Percentiles rank a stretch among this genome's conserved stretches.
These are phyloP conservation scores for Cryptosporidium muris DNA, from an alignment of 169 alveolate species.

Conservation along the genomic window DNA sequence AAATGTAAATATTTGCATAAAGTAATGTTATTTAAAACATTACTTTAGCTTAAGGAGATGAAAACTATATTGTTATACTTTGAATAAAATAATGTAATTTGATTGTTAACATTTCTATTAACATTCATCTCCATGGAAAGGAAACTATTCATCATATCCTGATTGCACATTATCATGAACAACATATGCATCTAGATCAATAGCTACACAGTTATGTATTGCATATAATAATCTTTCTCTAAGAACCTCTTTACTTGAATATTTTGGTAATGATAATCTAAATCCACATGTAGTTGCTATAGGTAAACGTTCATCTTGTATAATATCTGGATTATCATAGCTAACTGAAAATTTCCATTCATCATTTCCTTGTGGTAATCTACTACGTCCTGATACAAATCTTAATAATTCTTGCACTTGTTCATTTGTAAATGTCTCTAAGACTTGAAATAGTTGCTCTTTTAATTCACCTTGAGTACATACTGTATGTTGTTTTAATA, in stretches of 20 bases:
- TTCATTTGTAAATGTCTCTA: constrained; percentile 84
- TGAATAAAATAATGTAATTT: too few species aligned
- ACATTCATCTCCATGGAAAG: neutral
- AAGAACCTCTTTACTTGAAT: constrained; percentile 82
- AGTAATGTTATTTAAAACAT: neutral
- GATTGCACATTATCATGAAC: constrained; percentile 75
- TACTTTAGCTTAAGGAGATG: too few species aligned
- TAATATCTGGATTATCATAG: constrained; percentile 77
- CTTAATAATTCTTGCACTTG: constrained; percentile 87
- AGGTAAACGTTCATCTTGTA: constrained; percentile 86
- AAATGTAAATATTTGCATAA: neutral
- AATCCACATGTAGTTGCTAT: constrained; percentile 91
- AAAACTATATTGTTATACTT: too few species aligned
- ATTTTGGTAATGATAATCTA: constrained; percentile 86
- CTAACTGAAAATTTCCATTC: constrained; percentile 89
- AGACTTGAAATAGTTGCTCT: constrained; percentile 84
- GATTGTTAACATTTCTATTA: neutral
- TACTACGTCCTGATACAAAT: constrained; percentile 89
- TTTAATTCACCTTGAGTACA: constrained; percentile 82
- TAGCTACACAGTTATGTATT: constrained; percentile 87
- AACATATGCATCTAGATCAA: constrained; percentile 89
- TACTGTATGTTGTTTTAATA: constrained; percentile 85
- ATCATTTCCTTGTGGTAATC: constrained; percentile 85
- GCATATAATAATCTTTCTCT: constrained; percentile 88
- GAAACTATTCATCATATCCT: too few species aligned